These are phyloP conservation scores for Cucumis hystrix DNA, from an alignment of 306 rosid genomes.

Conservation along the genomic window DNA sequence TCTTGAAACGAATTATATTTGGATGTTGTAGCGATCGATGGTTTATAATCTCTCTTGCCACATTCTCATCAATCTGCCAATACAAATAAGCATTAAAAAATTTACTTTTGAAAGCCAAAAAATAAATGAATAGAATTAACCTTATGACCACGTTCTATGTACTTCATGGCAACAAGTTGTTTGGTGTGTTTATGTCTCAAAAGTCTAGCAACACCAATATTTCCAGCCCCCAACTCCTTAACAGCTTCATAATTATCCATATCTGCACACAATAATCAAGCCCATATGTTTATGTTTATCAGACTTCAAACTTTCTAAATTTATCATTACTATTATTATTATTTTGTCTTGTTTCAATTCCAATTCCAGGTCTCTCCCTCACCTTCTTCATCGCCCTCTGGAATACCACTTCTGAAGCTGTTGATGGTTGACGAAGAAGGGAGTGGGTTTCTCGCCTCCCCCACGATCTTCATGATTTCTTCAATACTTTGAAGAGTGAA, in stretches of 20 bases:
- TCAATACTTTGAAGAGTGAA: constrained; percentile 48
- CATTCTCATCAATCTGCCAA: not conserved
- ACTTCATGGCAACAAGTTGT: not conserved
- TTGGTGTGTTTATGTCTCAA: not conserved
- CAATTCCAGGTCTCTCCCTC: not conserved
- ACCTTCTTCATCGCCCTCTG: constrained; percentile 27
- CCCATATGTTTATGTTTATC: too few species aligned
- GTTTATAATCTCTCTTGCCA: not conserved
- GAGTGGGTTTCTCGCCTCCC: constrained; percentile 58
- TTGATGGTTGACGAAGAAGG: constrained; percentile 33
- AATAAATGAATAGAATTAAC: not conserved
- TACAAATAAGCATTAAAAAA: not conserved
- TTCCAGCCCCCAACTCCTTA: not conserved
- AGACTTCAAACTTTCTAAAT: too few species aligned
- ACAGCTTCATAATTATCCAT: not conserved
- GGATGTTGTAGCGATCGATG: not conserved
- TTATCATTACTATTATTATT: too few species aligned
- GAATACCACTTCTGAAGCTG: constrained; percentile 51
- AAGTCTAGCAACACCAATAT: not conserved
- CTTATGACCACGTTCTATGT: not conserved
- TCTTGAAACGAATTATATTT: not conserved
- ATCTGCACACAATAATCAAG: not conserved
- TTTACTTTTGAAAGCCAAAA: too few species aligned
- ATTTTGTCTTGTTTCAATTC: too few species aligned
- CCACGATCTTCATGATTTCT: constrained; percentile 55